Conservation (phyloP, 2,329 filamentous ascomycete genomes). For the Talaromyces albobiverticillius region DNA sequence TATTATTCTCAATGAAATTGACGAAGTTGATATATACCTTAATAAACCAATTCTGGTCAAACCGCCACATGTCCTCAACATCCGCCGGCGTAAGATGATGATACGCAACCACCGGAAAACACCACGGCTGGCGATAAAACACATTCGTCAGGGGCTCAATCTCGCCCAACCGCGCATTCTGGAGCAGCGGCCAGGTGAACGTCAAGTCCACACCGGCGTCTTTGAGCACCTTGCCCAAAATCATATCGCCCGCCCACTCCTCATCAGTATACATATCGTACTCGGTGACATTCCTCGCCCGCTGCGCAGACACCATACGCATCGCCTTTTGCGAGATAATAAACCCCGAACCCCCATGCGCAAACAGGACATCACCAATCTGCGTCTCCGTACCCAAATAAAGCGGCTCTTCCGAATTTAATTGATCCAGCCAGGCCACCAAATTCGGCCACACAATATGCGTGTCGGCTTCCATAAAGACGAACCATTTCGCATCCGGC, state of each 20-base stretch:
- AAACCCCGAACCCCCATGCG: slow-evolving; percentile 54
- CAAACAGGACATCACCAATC: slow-evolving; percentile 51
- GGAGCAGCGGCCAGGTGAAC: slow-evolving; percentile 49
- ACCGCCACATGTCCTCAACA: slow-evolving; percentile 43
- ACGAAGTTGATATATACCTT: slow-evolving; percentile 50
- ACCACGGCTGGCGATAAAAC: slow-evolving; percentile 46
- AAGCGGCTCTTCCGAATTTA: slow-evolving; percentile 47
- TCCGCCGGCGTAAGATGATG: slow-evolving; percentile 48
- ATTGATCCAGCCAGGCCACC: slow-evolving; percentile 51
- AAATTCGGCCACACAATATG: slow-evolving; percentile 55
- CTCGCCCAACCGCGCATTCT: slow-evolving; percentile 42
- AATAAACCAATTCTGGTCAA: slow-evolving; percentile 55
- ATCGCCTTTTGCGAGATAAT: slow-evolving; percentile 51
- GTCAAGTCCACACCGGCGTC: slow-evolving; percentile 46
- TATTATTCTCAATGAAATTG: no score
- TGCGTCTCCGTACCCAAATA: slow-evolving; percentile 56
- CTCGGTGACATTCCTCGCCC: slow-evolving; percentile 37
- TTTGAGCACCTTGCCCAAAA: slow-evolving; percentile 47
- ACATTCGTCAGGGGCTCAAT: slow-evolving; percentile 42
- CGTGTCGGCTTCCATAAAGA: slow-evolving; percentile 60
- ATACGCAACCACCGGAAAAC: slow-evolving; percentile 49
- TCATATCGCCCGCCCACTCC: slow-evolving; percentile 52
- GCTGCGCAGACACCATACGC: slow-evolving; percentile 42
- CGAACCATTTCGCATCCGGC: slow-evolving; percentile 55
- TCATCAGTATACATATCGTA: slow-evolving; percentile 46